These are phyloP conservation scores for Xylaria intraflava DNA, from an alignment of 495 filamentous ascomycete genomes.

Conservation along the genomic window DNA sequence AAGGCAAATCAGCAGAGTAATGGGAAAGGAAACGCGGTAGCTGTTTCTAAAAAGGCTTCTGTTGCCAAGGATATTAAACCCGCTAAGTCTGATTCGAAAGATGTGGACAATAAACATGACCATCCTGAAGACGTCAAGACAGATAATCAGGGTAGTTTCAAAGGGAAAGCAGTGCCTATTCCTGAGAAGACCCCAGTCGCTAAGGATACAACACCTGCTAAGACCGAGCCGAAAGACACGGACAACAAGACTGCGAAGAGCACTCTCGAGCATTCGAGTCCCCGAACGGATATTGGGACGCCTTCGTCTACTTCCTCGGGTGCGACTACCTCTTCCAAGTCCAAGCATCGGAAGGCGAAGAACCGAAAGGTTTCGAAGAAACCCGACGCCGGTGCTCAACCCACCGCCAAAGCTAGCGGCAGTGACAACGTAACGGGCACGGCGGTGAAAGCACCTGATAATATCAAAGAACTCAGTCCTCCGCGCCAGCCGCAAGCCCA, in stretches of 20 bases:
- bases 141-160: background rate
- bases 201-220: background rate
- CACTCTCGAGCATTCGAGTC: too few relatives aligned
- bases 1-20: too few relatives aligned
- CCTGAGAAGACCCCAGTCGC: background rate
- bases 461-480: too few relatives aligned
- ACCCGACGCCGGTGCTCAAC: background rate
- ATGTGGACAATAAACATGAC: background rate
- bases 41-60: too few relatives aligned
- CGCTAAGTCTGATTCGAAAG: too few relatives aligned
- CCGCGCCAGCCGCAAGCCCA: background rate
- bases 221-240: background rate
- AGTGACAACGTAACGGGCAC: too few relatives aligned
- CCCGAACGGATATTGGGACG: background rate
- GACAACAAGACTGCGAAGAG: too few relatives aligned
- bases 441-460: too few relatives aligned
- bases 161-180: background rate
- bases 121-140: background rate
- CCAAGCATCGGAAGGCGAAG: constrained; percentile 1
- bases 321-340: background rate
- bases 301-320: background rate
- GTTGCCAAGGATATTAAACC: too few relatives aligned
- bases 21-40: too few relatives aligned
- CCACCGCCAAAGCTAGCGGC: background rate
- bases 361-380: background rate